Evolutionary conservation across 1,139 yeast genomes (phyloP).

Genomic region (Spathaspora sp.): DNA sequence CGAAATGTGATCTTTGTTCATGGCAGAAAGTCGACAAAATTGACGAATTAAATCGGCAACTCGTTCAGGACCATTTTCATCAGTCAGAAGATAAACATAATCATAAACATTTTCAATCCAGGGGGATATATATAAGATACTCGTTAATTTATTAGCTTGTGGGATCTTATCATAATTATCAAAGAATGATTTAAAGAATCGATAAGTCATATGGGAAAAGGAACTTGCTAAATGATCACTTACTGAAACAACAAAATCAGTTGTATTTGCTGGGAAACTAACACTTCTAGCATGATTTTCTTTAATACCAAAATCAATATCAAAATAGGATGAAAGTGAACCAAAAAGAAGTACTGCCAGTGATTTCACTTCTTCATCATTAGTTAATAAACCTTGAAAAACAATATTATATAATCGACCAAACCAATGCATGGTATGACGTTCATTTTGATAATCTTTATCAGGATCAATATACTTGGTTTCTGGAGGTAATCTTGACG

Average conservation of each 20-base stretch:
- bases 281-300: slow-evolving; percentile 59
- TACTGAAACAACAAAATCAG: slow-evolving; percentile 60
- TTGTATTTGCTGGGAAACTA: slow-evolving; percentile 72
- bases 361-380: slow-evolving; percentile 57
- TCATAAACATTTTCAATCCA: slow-evolving; percentile 75
- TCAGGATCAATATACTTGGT: slow-evolving; percentile 15
- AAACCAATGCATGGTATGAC: slow-evolving; percentile 37
- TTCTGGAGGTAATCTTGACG: slow-evolving; percentile 47
- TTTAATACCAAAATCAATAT: slow-evolving; percentile 60
- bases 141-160: slow-evolving; percentile 30
- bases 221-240: slow-evolving; percentile 57
- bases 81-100: slow-evolving; percentile 53
- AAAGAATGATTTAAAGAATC: slow-evolving; percentile 62
- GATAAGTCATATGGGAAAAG: slow-evolving; percentile 62
- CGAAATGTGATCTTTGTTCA: slow-evolving; percentile 40
- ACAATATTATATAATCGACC: slow-evolving; percentile 65
- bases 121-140: slow-evolving; percentile 62
- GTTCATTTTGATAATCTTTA: slow-evolving; percentile 24
- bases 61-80: slow-evolving; percentile 58
- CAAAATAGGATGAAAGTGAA: slow-evolving; percentile 59
- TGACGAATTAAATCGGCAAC: slow-evolving; percentile 63
- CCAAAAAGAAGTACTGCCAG: slow-evolving; percentile 67
- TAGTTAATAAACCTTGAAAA: slow-evolving; percentile 65
- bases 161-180: slow-evolving; percentile 51
- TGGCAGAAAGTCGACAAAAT: slow-evolving; percentile 60